These are phyloP conservation scores for Yamadazyma sp. DNA, from an alignment of 1,139 yeast genomes.

Conservation along the genomic window DNA sequence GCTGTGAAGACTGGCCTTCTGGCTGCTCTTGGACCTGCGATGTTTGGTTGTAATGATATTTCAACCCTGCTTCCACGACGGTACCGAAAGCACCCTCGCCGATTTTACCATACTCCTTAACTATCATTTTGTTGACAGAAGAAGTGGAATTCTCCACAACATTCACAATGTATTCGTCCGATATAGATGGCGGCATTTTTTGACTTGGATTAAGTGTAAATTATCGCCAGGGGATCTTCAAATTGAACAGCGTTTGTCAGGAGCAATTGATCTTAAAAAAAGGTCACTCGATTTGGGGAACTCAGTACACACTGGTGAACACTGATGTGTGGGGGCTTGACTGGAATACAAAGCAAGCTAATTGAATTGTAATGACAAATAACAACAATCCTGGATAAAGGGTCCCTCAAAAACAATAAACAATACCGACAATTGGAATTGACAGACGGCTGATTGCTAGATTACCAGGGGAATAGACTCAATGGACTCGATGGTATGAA, in stretches of 20 bases:
- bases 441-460: not conserved
- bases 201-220: not conserved
- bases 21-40: not conserved
- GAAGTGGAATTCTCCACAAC: slow-evolving; percentile 63
- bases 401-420: not conserved
- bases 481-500: not conserved
- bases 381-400: slow-evolving; percentile 1
- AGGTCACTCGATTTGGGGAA: no score
- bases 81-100: slow-evolving; percentile 89
- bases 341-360: no score
- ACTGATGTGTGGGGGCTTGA: no score
- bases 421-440: not conserved
- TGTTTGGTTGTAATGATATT: slow-evolving; percentile 24
- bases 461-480: not conserved
- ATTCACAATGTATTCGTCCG: slow-evolving; percentile 29
- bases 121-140: slow-evolving; percentile 58
- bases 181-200: slow-evolving; percentile 12
- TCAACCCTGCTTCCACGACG: slow-evolving; percentile 69
- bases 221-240: not conserved
- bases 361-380: no score
- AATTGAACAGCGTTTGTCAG: not conserved
- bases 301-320: no score
- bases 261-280: no score
- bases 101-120: slow-evolving; percentile 68
- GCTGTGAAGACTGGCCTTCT: not conserved